Conservation (phyloP, 148 eudicot species). For the Rhododendron vialii region DNA sequence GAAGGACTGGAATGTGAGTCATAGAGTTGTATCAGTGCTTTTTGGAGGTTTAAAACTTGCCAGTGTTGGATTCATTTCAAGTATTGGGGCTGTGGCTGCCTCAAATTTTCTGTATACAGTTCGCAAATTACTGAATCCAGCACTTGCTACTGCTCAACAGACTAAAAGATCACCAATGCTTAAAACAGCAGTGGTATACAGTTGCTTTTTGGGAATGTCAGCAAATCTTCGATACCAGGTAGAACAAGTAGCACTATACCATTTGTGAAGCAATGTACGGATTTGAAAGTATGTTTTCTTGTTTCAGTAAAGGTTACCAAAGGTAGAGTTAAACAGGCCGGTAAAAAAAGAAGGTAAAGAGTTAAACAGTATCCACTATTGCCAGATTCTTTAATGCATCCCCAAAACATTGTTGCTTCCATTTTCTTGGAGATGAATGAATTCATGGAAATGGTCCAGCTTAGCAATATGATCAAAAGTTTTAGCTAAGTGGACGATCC, state of each 20-base stretch:
- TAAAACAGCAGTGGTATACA: slow-evolving; percentile 76
- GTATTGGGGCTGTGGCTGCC: slow-evolving; percentile 90
- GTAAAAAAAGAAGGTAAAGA: not conserved
- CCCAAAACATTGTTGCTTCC: not conserved
- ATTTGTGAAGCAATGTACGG: not conserved
- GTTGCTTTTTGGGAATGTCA: slow-evolving; percentile 78
- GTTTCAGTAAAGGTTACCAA: not conserved
- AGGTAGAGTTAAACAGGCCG: not conserved
- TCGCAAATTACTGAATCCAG: slow-evolving; percentile 64
- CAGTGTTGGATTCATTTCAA: slow-evolving; percentile 84
- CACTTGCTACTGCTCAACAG: slow-evolving; percentile 36
- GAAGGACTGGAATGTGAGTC: slow-evolving; percentile 75
- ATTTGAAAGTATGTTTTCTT: not conserved
- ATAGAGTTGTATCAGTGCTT: slow-evolving; percentile 79
- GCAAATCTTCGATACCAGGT: slow-evolving; percentile 98
- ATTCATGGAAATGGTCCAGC: slow-evolving; percentile 39
- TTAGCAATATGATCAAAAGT: not conserved
- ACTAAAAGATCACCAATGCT: slow-evolving; percentile 73
- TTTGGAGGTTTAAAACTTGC: slow-evolving; percentile 90
- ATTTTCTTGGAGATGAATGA: slow-evolving; percentile 37
- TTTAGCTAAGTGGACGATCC: not conserved
- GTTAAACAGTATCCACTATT: not conserved
- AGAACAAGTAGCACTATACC: not conserved
- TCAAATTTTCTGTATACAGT: slow-evolving; percentile 57
- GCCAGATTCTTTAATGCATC: not conserved